Evolutionary conservation across 768 basidiomycete genomes (phyloP), one percentile per base, ranked within the genome.

Genomic region (Rhizopogon vinicolor): DNA sequence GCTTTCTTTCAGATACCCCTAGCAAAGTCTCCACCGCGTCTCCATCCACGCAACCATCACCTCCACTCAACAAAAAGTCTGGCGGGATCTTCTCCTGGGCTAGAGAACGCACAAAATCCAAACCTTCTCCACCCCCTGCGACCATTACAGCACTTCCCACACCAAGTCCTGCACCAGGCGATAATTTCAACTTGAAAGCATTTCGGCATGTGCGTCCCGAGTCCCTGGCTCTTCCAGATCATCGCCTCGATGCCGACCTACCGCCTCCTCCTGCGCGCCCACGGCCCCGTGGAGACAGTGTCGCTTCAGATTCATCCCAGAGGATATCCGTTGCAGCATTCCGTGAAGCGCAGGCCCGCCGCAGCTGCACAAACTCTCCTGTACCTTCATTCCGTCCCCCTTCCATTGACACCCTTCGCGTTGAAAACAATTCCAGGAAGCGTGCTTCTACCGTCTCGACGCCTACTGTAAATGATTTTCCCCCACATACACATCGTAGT

Each of bases 241-340:
- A 63, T 53, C 62, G 53, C 25, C 31, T 62, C 6, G 57, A 66
- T 19, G 69, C 72, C 14, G 48, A 48, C 18, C 37, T 55, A 0
- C 57, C 65, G n/a, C 68, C 73, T 1, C 75, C 81, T 4, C 70
- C 75, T 10, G 72, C 66, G 5, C 63, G 63, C 7, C 65, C 78
- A 18, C 79, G 85, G 1, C 80, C 83, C 14, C 79, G 88, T 60
- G 81, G 77, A 19, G 72, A 74, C 43, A 86, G 86, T 67, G 61
- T 75, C 57, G 78, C 79, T 16, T 86, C 86, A 3, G 85, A 88
- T 41, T 74, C 82, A 5, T 84, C 84, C 1, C 88, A 89, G 58
- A 80, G 87, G 52, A 91, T 91, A 25, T 87, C 87, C 7, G 85
- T 91, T 33, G 89, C 87, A 2, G 89, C 89, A 3, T 91, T 91